These are phyloP conservation scores for Crithidia expoeki DNA, from an alignment of 208 protist species.

Conservation along the genomic window DNA sequence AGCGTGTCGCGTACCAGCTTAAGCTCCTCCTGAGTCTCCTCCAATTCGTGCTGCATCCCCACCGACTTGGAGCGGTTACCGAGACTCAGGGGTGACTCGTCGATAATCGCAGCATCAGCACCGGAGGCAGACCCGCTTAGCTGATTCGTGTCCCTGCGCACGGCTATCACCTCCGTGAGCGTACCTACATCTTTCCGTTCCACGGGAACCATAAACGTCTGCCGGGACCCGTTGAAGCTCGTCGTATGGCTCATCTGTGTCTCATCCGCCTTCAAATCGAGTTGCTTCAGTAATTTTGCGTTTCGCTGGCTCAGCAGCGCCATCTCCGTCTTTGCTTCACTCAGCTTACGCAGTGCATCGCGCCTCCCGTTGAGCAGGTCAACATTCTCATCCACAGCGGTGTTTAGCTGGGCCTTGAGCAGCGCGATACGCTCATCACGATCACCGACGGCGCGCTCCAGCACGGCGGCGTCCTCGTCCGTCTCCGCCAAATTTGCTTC, in stretches of 20 bases:
- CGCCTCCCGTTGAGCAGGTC: constrained; percentile 52
- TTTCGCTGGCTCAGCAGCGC: constrained; percentile 47
- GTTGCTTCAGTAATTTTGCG: constrained; percentile 29
- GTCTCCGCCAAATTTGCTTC: constrained; percentile 32
- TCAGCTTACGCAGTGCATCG: constrained; percentile 49
- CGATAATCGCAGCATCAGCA: background rate
- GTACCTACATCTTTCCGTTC: constrained; percentile 17
- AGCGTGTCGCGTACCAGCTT: constrained; percentile 7
- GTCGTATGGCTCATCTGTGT: constrained; percentile 16
- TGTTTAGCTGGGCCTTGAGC: constrained; percentile 42
- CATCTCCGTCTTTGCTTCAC: constrained; percentile 57
- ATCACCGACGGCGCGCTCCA: constrained; percentile 37
- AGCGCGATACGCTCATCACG: constrained; percentile 44
- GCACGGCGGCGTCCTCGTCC: constrained; percentile 33
- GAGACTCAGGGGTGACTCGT: constrained; percentile 3
- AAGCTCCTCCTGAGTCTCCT: constrained; percentile 26
- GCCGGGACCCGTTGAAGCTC: constrained; percentile 8
- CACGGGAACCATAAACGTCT: background rate
- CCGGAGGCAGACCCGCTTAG: background rate
- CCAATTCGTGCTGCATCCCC: constrained; percentile 5
- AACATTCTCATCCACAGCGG: constrained; percentile 39
- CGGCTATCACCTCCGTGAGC: background rate
- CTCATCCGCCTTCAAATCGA: constrained; percentile 26
- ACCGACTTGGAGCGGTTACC: constrained; percentile 5
- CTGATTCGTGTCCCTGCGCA: background rate